Conservation (phyloP, 441 rosid genomes). For the Syzygium syzygioides region DNA sequence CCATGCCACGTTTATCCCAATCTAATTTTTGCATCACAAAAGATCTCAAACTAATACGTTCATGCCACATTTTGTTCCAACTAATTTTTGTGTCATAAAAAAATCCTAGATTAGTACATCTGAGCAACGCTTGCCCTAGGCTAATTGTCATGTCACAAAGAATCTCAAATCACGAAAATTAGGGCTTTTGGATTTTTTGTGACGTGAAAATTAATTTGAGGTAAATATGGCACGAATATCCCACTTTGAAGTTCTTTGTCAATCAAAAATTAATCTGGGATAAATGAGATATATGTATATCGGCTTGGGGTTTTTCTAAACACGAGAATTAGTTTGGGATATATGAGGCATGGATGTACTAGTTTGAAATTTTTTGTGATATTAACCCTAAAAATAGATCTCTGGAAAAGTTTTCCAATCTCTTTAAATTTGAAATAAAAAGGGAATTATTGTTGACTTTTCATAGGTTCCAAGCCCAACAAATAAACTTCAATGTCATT, state of each 20-base stretch:
- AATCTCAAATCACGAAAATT: no score
- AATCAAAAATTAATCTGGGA: background rate
- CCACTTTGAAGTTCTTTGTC: background rate
- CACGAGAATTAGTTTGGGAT: background rate
- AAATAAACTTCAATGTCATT: background rate
- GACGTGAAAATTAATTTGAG: rapidly evolving
- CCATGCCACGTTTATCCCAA: rapidly evolving
- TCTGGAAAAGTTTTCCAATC: background rate
- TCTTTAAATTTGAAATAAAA: background rate
- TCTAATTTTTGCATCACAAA: rapidly evolving
- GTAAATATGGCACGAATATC: rapidly evolving
- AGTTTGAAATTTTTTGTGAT: background rate
- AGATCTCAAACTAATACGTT: no score
- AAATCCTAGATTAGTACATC: no score
- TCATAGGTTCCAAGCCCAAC: background rate
- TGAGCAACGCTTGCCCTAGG: no score
- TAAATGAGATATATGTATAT: rapidly evolving
- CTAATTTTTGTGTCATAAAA: no score
- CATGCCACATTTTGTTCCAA: background rate
- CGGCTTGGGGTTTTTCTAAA: background rate
- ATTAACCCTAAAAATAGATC: background rate
- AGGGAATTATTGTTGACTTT: background rate
- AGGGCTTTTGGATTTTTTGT: no score
- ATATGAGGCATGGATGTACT: background rate
- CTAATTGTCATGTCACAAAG: no score